Base-by-base conservation (phyloP, 208 protist species). In the Leishmania mexicana region DNA sequence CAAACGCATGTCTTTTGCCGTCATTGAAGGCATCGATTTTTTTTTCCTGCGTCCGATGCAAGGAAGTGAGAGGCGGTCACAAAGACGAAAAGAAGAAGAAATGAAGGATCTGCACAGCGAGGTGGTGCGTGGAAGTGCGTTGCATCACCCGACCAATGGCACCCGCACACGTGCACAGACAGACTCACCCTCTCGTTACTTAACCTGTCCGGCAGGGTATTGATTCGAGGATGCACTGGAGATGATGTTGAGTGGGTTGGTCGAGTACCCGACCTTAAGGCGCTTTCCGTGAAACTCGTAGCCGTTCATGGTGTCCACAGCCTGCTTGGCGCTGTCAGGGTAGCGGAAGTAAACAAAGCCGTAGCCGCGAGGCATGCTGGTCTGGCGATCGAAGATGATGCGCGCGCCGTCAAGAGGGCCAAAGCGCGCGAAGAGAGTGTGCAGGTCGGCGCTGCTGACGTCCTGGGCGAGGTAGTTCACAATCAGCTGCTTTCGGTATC, bases 281-380 rank as follows among this genome's bases (percentile, higher is more conserved):
- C 89, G 81, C 83, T 96, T 96, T 11, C 91, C 90, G 79, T 94
- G 89, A 60, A 92, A 91, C 83, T 94, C 88, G 76, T 88, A 91
- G 4, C 93, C 91, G 78, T 92, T 94, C 90, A 96, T 91, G 42
- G 60, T 83, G 47, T 90, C 88, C 11, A 95, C 81, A 3, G 93
- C 91, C 65, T 88, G 85, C 72, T 87, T 88, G 7, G 93, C 91
- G 75, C 87, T 87, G 40, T 94, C 87, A 4, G 85, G 86, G 65
- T 93, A 74, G 49, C 81, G 85, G 83, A 93, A 96, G 78, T 95
- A 96, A 17, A 96, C 93, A 80, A 96, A 96, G 6, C 93, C 93
- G 77, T 93, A 96, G 15, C 93, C 93, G 60, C 89, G 87, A 31
- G 91, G 76, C 73, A 93, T 84, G 57, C 84, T 87, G 3, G 93